Evolutionary conservation across 352 stramenopile genomes (phyloP).

Genomic region (Phytophthora syringae): DNA sequence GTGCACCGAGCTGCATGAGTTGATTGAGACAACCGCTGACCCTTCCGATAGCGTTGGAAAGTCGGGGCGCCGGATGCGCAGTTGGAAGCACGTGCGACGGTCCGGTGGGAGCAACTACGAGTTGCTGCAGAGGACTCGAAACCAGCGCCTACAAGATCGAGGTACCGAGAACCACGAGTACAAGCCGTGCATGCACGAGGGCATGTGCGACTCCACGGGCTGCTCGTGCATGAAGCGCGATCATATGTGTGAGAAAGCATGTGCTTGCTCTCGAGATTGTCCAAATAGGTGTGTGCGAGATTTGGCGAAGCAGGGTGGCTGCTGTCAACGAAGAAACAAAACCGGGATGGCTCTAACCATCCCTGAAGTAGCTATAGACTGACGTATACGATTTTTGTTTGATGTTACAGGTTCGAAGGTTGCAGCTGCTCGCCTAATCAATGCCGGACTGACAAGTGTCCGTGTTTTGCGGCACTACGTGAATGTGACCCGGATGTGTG

Average conservation of each 20-base stretch:
- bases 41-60: slow-evolving; percentile 1
- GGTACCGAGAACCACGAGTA: slow-evolving; percentile 69
- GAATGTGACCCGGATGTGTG: slow-evolving; percentile 72
- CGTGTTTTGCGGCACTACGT: slow-evolving; percentile 58
- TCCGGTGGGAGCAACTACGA: slow-evolving; percentile 59
- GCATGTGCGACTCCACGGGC: slow-evolving; percentile 64
- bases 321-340: background rate
- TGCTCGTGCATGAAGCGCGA: slow-evolving; percentile 61
- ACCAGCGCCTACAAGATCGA: slow-evolving; percentile 69
- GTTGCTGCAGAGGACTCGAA: slow-evolving; percentile 64
- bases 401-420: slow-evolving; percentile 54
- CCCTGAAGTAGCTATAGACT: no score
- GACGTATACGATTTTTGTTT: slow-evolving; percentile 5
- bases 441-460: slow-evolving; percentile 52
- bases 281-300: slow-evolving; percentile 43
- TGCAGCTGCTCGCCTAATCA: slow-evolving; percentile 49
- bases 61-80: slow-evolving; percentile 31
- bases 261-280: slow-evolving; percentile 48
- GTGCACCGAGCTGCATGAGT: slow-evolving; percentile 52
- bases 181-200: slow-evolving; percentile 76
- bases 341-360: no score
- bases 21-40: slow-evolving; percentile 44
- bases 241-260: slow-evolving; percentile 55
- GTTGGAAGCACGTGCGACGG: slow-evolving; percentile 46
- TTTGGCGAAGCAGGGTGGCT: background rate